Conservation (phyloP, 345 rosid species). For the Sapria himalayana region DNA sequence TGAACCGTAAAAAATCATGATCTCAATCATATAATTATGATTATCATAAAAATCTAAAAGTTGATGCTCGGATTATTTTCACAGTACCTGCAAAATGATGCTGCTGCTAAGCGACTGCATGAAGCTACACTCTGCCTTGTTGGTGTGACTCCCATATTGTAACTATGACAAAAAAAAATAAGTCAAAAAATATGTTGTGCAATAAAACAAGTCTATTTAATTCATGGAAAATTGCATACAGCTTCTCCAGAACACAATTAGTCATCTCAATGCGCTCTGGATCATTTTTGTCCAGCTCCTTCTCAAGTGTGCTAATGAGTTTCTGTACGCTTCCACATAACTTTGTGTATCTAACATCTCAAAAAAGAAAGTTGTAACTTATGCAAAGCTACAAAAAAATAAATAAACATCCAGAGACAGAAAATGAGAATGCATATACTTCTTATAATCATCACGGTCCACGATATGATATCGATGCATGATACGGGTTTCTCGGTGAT, state of each 20-base stretch:
- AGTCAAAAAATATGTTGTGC: neutral
- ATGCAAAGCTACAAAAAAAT: neutral
- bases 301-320: constrained; percentile 45
- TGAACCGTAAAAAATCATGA: no score
- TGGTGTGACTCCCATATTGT: constrained; percentile 80
- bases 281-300: constrained; percentile 72
- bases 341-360: constrained; percentile 30
- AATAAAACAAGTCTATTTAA: neutral
- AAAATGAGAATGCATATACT: constrained; percentile 12
- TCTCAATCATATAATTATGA: no score
- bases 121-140: constrained; percentile 75
- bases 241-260: constrained; percentile 61
- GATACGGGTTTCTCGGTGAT: constrained; percentile 47
- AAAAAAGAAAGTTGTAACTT: neutral
- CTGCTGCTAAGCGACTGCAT: constrained; percentile 48
- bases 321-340: constrained; percentile 81
- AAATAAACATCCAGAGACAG: neutral
- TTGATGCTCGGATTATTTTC: no score
- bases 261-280: constrained; percentile 76
- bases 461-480: constrained; percentile 51
- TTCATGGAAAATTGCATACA: constrained; percentile 56
- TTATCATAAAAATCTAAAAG: no score
- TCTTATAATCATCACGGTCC: constrained; percentile 83
- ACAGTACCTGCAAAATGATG: constrained; percentile 85
- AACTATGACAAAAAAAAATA: constrained; percentile 15